phyloP scores from a whole-genome alignment of 371 early-diverging fungal species.

The Syncephalastrum sp. region DNA sequence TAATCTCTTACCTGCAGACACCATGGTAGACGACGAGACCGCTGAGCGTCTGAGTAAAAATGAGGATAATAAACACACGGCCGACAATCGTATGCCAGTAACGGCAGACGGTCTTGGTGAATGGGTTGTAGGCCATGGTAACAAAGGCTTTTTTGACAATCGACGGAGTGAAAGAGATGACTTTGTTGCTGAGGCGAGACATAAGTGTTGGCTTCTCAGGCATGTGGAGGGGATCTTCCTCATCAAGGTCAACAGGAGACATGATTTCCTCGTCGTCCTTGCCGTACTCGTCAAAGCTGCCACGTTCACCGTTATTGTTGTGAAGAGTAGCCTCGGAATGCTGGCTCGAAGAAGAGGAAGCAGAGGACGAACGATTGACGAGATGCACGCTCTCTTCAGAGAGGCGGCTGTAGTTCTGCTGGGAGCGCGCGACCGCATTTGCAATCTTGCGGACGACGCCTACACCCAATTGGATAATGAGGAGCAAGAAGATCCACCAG shows the following conservation, averaged over 20 bases:
- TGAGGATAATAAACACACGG: constrained; percentile 37
- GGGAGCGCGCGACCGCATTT: constrained; percentile 34
- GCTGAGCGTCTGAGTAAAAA: constrained; percentile 46
- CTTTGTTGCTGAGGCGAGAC: constrained; percentile 24
- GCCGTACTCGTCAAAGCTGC: constrained; percentile 2
- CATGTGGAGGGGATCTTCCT: constrained; percentile 18
- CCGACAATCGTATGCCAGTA: constrained; percentile 40
- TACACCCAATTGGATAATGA: constrained; percentile 40
- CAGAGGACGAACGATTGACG: constrained; percentile 18
- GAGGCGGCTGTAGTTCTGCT: constrained; percentile 27
- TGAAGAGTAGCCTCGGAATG: constrained; percentile 36
- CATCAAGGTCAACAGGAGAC: constrained; percentile 18
- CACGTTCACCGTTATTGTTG: constrained; percentile 19
- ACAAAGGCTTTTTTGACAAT: constrained; percentile 37
- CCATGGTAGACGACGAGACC: constrained; percentile 52
- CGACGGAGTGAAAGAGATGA: constrained; percentile 34
- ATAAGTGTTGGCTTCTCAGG: constrained; percentile 24
- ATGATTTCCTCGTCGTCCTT: constrained; percentile 17
- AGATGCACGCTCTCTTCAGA: constrained; percentile 26
- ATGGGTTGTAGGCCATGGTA: constrained; percentile 36
- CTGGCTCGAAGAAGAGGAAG: constrained; percentile 19
- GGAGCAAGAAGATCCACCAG: constrained; percentile 38
- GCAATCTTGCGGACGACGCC: constrained; percentile 48
- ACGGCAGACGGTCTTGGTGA: constrained; percentile 41
- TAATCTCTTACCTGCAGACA: constrained; percentile 35